phyloP scores from a whole-genome alignment of 768 basidiomycete species.

The Amanita pseudoporphyria region DNA sequence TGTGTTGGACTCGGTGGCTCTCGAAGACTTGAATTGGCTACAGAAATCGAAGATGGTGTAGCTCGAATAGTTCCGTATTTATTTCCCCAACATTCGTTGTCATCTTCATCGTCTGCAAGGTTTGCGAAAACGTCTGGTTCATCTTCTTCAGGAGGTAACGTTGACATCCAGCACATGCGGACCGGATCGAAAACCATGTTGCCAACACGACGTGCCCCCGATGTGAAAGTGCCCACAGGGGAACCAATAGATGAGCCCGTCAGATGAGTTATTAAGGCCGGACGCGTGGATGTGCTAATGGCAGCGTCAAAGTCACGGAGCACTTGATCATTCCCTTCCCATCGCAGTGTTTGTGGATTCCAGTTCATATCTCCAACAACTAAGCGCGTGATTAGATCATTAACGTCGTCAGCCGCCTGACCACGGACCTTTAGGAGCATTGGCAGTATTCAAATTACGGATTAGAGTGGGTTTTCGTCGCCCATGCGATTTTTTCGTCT shows the following conservation, averaged over 20 bases:
- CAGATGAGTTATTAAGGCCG: slow-evolving; percentile 91
- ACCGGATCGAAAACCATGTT: slow-evolving; percentile 97
- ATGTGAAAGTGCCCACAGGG: slow-evolving; percentile 61
- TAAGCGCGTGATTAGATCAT: slow-evolving; percentile 22
- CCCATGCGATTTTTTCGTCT: slow-evolving; percentile 42
- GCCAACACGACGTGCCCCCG: slow-evolving; percentile 84
- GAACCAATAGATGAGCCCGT: slow-evolving; percentile 83
- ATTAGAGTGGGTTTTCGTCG: slow-evolving; percentile 81
- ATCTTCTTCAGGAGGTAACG: slow-evolving; percentile 77
- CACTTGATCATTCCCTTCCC: slow-evolving; percentile 96
- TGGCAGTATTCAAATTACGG: slow-evolving; percentile 63
- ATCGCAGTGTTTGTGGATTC: slow-evolving; percentile 83
- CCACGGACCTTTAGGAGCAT: slow-evolving; percentile 62
- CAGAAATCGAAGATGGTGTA: not conserved
- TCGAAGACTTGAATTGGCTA: slow-evolving; percentile 16
- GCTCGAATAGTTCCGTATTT: slow-evolving; percentile 78
- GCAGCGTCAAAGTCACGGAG: slow-evolving; percentile 86
- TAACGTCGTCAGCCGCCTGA: slow-evolving; percentile 1
- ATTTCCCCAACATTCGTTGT: slow-evolving; percentile 58
- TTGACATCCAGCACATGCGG: slow-evolving; percentile 93
- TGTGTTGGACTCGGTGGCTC: slow-evolving; percentile 52
- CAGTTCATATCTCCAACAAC: slow-evolving; percentile 97
- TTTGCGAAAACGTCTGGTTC: slow-evolving; percentile 96
- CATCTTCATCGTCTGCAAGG: slow-evolving; percentile 86
- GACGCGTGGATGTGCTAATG: slow-evolving; percentile 76